Evolutionary conservation across 768 basidiomycete species (phyloP), one percentile per base, ranked within the genome.

Genomic region (Macrolepiota dolichaula): DNA sequence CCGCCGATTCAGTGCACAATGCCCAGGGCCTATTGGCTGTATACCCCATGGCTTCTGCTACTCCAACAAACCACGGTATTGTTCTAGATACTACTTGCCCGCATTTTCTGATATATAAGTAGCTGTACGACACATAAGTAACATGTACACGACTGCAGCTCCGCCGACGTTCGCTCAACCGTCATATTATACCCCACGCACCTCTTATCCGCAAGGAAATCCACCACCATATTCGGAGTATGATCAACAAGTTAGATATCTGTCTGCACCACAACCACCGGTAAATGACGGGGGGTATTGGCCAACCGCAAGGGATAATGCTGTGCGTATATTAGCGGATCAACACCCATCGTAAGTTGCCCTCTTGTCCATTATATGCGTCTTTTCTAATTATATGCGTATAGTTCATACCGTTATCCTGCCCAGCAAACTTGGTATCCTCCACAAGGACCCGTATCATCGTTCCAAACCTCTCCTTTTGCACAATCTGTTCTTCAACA

Each of bases 11-110:
- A 4, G 85, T 86, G 3, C 85, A 89, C 53, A 85, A 86, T 70
- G 85, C 88, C 1, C 89, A 90, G 63, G 74, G 81, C 55, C 72
- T 92, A 25, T 78, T 90, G 50, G 81, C 84, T 3, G 77, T 82
- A 36, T 92, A 91, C 70, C 88, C 91, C 40, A 80, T 87, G 67
- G 87, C 87, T 40, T 91, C 90, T 62, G 86, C 87, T 27, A 89
- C 86, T 3, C 89, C 90, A n/a, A 82, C 89, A 7, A 79, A 84
- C 38, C 91, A 92, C 68, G 89, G 91, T 90, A 68, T 63, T 74
- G 66, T 47, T 36, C 49, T 40, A 19, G 11, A 44, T 63, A 32
- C 19, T 32, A 24, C 51, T 15, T 22, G 29, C 50, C 25, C 32
- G 11, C 40, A 13, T 10, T 19, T 29, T 32, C 54, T 64, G 10